phyloP scores from a whole-genome alignment of 2,329 filamentous ascomycete species.

The Pyrenophora seminiperda region DNA sequence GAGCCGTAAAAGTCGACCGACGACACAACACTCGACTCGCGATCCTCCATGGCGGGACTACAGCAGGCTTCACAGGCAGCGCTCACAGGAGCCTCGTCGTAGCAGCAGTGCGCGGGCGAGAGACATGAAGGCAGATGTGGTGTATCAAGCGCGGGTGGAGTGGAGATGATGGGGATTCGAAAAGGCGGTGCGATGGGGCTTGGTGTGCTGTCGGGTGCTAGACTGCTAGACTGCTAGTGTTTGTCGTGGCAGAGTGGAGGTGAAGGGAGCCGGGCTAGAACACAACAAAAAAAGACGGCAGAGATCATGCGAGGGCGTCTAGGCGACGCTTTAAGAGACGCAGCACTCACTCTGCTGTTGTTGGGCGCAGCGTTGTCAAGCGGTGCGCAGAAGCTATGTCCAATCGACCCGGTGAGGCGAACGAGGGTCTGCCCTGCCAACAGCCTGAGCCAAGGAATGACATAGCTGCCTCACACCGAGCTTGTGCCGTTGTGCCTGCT shows the following conservation, averaged over 20 bases:
- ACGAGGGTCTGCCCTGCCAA: conserved; percentile 10
- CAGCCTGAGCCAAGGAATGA: conserved; percentile 15
- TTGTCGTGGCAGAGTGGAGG: conserved; percentile 17
- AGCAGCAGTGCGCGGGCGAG: conserved; percentile 24
- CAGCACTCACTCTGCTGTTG: conserved; percentile 5
- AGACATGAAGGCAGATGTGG: conserved; percentile 33
- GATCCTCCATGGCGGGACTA: conserved; percentile 36
- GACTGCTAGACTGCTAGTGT: no score
- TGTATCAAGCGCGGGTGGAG: conserved; percentile 9
- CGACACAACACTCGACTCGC: conserved; percentile 42
- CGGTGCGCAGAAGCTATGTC: conserved; percentile 9
- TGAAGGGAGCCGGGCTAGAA: conserved; percentile 10
- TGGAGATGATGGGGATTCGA: conserved; percentile 1
- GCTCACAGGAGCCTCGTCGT: conserved; percentile 42
- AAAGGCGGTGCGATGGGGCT: conserved; percentile 11
- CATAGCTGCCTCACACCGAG: conserved; percentile 16
- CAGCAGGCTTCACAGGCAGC: conserved; percentile 23
- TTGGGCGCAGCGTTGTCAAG: conserved; percentile 6
- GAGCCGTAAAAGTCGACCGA: conserved; percentile 46
- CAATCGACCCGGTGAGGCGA: conserved; percentile 15
- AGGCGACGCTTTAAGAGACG: conserved; percentile 6
- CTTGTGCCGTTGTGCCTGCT: conserved; percentile 6
- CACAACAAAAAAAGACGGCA: background rate
- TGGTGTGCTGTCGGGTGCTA: conserved; percentile 13
- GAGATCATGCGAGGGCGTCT: background rate